phyloP scores from a whole-genome alignment of 768 basidiomycete genomes.

The Phlebiopsis flavidoalba region DNA sequence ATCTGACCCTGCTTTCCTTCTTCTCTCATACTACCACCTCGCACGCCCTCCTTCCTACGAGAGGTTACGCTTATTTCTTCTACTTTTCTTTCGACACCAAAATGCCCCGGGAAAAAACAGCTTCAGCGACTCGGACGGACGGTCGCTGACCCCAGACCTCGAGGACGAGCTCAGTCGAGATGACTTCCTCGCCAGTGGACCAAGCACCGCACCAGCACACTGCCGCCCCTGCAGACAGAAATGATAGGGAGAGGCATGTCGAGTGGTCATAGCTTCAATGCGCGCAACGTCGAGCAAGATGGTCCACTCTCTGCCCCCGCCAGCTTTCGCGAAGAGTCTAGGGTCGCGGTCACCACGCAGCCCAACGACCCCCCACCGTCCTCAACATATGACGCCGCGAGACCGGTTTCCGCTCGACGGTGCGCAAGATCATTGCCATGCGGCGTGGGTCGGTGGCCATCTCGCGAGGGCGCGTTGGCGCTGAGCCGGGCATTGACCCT shows the following conservation, averaged over 20 bases:
- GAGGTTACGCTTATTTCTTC: neutral
- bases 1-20: neutral
- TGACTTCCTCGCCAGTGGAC: constrained; percentile 12
- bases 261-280: neutral
- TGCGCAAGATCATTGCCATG: constrained; percentile 60
- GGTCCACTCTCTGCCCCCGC: constrained; percentile 4
- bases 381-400: constrained; percentile 28
- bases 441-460: constrained; percentile 43
- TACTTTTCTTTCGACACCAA: neutral
- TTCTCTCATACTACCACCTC: neutral
- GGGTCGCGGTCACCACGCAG: neutral
- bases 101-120: constrained; percentile 68
- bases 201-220: constrained; percentile 13
- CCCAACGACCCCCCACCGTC: neutral
- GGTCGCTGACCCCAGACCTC: constrained; percentile 62
- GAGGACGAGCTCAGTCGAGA: constrained; percentile 34
- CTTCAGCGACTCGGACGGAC: constrained; percentile 59
- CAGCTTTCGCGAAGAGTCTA: neutral
- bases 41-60: neutral
- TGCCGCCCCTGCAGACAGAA: constrained; percentile 1
- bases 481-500: constrained; percentile 70
- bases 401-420: constrained; percentile 51
- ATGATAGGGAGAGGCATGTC: neutral
- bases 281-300: neutral
- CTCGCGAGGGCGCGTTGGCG: constrained; percentile 39